Evolutionary conservation across 2,329 filamentous ascomycete species (phyloP).

Genomic region (Rhynchosporium graminicola): DNA sequence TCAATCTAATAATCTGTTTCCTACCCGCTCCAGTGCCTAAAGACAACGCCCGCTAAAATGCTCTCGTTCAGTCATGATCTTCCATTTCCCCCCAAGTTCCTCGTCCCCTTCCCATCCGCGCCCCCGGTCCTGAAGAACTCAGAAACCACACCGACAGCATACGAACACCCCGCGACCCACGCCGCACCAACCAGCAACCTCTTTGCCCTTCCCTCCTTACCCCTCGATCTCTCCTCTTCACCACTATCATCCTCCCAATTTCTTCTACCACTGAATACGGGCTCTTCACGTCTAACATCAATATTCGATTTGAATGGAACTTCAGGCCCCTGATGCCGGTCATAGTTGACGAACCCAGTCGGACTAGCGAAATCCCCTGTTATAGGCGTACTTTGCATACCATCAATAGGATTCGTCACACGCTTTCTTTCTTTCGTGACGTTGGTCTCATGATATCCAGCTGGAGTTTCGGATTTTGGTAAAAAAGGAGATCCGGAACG

Average conservation of each 20-base stretch:
- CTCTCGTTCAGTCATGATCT: neutral
- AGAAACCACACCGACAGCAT: constrained; percentile 58
- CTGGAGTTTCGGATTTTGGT: neutral
- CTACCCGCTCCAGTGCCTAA: neutral
- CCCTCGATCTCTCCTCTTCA: constrained; percentile 39
- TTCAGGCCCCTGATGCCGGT: constrained; percentile 43
- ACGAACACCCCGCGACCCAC: constrained; percentile 57
- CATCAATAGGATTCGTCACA: constrained; percentile 56
- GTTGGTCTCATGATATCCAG: neutral
- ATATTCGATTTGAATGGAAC: constrained; percentile 48
- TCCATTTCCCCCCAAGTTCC: constrained; percentile 30
- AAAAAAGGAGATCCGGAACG: constrained; percentile 38
- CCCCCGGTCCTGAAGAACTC: constrained; percentile 58
- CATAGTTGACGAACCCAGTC: constrained; percentile 66
- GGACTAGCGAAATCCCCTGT: constrained; percentile 63
- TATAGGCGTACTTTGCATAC: constrained; percentile 40
- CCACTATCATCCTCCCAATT: constrained; percentile 36
- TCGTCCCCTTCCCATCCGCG: constrained; percentile 43
- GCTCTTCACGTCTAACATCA: constrained; percentile 49
- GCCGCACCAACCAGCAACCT: constrained; percentile 55
- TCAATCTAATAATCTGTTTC: constrained; percentile 2
- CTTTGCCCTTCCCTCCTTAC: constrained; percentile 47
- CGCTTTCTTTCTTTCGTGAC: constrained; percentile 24
- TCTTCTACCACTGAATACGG: constrained; percentile 48
- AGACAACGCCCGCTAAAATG: constrained; percentile 9